These are phyloP conservation scores for Petunia axillaris DNA, from an alignment of 257 asterid species.

Conservation along the genomic window DNA sequence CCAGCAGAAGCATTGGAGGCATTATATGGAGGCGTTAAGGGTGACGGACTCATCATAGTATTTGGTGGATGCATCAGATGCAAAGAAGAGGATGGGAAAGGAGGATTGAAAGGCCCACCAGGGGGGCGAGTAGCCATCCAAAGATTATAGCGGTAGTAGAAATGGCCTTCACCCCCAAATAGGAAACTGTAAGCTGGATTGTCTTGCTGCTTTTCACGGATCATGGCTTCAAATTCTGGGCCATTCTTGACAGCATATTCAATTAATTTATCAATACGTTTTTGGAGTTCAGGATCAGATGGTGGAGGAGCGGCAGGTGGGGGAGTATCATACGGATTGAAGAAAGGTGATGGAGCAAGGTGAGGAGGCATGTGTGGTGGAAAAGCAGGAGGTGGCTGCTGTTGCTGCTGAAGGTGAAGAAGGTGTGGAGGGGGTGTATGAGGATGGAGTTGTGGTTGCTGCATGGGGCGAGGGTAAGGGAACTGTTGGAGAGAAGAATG, in stretches of 20 bases:
- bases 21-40: conserved; percentile 55
- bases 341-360: conserved; percentile 68
- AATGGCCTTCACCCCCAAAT: conserved; percentile 97
- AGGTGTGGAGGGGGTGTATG: conserved; percentile 74
- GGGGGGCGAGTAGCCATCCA: conserved; percentile 72
- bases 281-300: conserved; percentile 86
- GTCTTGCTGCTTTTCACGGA: conserved; percentile 93
- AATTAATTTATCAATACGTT: conserved; percentile 85
- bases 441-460: conserved; percentile 68
- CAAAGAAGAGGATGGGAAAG: conserved; percentile 65
- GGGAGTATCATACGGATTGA: conserved; percentile 69
- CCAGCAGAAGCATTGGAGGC: conserved; percentile 52
- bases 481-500: conserved; percentile 89
- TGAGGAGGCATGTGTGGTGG: conserved; percentile 80
- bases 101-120: conserved; percentile 63
- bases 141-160: conserved; percentile 84
- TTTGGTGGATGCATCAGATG: conserved; percentile 86
- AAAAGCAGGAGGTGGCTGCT: conserved; percentile 69
- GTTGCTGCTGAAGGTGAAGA: conserved; percentile 49
- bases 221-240: conserved; percentile 95
- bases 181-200: conserved; percentile 89
- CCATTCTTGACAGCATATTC: conserved; percentile 95
- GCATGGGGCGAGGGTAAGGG: conserved; percentile 79
- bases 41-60: conserved; percentile 71
- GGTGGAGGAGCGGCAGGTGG: conserved; percentile 92